phyloP scores from a whole-genome alignment of 108 stramenopile species.

The Fragilaria crotonensis region DNA sequence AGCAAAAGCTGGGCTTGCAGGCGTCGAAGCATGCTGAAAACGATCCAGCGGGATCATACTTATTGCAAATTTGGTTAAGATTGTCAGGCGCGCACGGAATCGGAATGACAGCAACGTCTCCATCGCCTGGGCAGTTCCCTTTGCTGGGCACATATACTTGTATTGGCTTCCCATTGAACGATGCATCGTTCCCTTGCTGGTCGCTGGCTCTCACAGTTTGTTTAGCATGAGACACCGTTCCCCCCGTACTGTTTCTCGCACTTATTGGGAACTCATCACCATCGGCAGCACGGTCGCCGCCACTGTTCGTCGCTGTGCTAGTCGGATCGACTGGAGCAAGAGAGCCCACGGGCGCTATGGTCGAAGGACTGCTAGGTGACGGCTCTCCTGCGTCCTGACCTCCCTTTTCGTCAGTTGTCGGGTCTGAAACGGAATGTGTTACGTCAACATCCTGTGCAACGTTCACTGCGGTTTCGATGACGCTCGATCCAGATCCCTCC shows the following conservation, averaged over 20 bases:
- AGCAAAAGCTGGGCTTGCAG: constrained; percentile 54
- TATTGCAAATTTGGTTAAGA: constrained; percentile 33
- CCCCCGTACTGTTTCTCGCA: neutral
- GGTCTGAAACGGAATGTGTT: no score
- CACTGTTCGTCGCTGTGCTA: no score
- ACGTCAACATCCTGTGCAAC: no score
- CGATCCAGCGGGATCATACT: constrained; percentile 22
- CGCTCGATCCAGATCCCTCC: no score
- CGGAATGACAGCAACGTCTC: neutral
- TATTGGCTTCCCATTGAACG: neutral
- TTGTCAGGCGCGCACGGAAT: constrained; percentile 10
- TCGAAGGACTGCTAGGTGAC: no score
- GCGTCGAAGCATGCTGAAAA: constrained; percentile 41
- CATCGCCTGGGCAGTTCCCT: constrained; percentile 23
- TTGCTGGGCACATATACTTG: constrained; percentile 24
- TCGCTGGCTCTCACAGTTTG: neutral
- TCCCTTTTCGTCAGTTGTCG: no score
- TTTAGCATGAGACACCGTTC: constrained; percentile 1
- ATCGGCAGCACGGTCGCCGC: neutral
- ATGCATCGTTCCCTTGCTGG: neutral
- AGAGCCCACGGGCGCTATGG: no score
- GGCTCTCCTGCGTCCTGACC: no score
- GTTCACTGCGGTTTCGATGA: no score
- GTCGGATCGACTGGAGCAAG: no score
- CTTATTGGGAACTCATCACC: neutral